phyloP scores from a whole-genome alignment of 179 eudicot species.

The Amaranthus tricolor region DNA sequence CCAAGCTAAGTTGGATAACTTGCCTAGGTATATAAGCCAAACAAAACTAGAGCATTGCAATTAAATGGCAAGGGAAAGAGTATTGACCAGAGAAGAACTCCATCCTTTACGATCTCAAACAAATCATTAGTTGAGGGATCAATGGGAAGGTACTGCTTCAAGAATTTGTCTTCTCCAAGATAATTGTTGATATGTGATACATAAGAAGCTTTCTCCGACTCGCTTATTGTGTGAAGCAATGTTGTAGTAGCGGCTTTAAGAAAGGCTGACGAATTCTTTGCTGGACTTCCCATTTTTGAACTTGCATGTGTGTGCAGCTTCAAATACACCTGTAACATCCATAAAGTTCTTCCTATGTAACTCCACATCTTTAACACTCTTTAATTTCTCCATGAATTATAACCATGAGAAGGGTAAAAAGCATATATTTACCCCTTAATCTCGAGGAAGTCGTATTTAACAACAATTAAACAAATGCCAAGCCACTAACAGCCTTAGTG shows the following conservation, averaged over 20 bases:
- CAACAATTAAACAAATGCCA: too few relatives aligned
- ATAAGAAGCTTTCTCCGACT: conserved; percentile 97
- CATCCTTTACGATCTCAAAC: conserved; percentile 91
- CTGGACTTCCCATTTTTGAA: conserved; percentile 70
- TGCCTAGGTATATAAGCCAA: neutral
- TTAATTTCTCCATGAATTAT: conserved; percentile 7
- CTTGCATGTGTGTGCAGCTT: conserved; percentile 78
- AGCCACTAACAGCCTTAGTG: too few relatives aligned
- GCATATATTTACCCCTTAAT: neutral
- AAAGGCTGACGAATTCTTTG: conserved; percentile 87
- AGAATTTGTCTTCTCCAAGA: conserved; percentile 76
- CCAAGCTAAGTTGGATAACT: conserved; percentile 12
- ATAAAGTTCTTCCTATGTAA: conserved; percentile 12
- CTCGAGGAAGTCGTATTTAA: too few relatives aligned
- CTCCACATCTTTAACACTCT: neutral
- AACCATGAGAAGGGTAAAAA: neutral
- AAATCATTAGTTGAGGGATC: conserved; percentile 92
- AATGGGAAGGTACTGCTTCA: conserved; percentile 75
- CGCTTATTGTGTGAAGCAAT: conserved; percentile 96
- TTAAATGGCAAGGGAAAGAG: conserved; percentile 15
- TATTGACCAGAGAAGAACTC: conserved; percentile 88
- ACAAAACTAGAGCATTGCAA: neutral
- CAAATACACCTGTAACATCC: conserved; percentile 64
- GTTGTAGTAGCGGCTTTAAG: conserved; percentile 87
- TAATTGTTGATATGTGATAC: conserved; percentile 90